A percentile compares a stretch with the other conserved stretches of the same genome.
Evolutionary conservation across 805 yeast species (phyloP).

Genomic region (Candida nemodendra): DNA sequence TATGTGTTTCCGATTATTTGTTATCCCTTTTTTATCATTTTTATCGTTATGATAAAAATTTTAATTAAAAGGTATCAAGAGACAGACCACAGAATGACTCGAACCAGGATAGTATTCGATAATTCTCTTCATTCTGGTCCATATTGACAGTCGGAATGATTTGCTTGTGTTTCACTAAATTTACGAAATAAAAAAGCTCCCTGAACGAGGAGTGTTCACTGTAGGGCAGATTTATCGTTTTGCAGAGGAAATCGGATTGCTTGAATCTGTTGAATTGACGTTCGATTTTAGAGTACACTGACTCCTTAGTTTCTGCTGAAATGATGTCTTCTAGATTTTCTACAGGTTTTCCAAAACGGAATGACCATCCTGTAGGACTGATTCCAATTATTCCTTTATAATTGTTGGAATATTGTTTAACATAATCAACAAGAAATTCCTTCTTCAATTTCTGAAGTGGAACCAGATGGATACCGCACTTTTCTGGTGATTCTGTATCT

Average conservation of each 20-base stretch:
- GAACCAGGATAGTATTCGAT: constrained; percentile 11
- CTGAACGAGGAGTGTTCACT: constrained; percentile 91
- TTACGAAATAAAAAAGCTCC: constrained; percentile 69
- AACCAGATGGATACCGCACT: constrained; percentile 67
- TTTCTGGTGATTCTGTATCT: constrained; percentile 40
- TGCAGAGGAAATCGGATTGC: constrained; percentile 17
- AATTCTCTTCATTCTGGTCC: constrained; percentile 16
- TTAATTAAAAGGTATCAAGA: constrained; percentile 14
- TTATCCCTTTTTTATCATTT: no score
- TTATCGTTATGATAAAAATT: no score
- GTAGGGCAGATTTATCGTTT: constrained; percentile 54
- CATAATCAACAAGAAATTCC: constrained; percentile 47
- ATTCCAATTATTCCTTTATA: constrained; percentile 69
- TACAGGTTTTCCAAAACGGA: constrained; percentile 30
- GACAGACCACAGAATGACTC: constrained; percentile 12
- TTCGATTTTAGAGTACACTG: constrained; percentile 14
- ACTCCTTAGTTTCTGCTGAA: constrained; percentile 11
- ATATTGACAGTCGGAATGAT: constrained; percentile 80
- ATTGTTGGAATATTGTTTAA: constrained; percentile 42
- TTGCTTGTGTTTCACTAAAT: constrained; percentile 45
- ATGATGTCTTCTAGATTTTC: constrained; percentile 13
- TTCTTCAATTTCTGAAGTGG: constrained; percentile 58
- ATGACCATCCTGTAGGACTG: constrained; percentile 92
- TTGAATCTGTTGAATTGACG: constrained; percentile 19
- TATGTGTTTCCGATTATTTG: no score